These are phyloP conservation scores for Hypoxylon sp. DNA, from an alignment of 2,329 filamentous ascomycete species.

Conservation along the genomic window DNA sequence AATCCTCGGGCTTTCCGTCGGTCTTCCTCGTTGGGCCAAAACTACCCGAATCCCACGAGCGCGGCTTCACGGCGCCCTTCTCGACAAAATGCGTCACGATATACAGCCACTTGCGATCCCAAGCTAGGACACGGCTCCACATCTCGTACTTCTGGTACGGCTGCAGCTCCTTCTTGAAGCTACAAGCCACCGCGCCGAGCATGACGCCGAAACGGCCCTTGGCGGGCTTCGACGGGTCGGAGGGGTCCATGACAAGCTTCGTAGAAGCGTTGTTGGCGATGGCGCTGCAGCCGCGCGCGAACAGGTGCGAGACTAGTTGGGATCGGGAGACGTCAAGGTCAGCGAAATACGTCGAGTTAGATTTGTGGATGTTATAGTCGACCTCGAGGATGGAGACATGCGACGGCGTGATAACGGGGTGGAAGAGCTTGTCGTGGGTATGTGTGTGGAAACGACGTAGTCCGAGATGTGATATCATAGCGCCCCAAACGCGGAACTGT, in stretches of 20 bases:
- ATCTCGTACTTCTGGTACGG: slow-evolving; percentile 80
- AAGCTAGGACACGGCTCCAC: slow-evolving; percentile 78
- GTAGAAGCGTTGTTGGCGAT: slow-evolving; percentile 65
- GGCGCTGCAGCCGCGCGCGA: slow-evolving; percentile 70
- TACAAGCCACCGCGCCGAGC: slow-evolving; percentile 80
- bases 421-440: slow-evolving; percentile 77
- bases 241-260: slow-evolving; percentile 66
- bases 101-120: slow-evolving; percentile 89
- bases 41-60: slow-evolving; percentile 65
- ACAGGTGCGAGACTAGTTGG: slow-evolving; percentile 80
- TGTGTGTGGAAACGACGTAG: slow-evolving; percentile 65
- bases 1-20: slow-evolving; percentile 59
- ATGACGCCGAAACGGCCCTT: slow-evolving; percentile 72
- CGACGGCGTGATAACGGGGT: slow-evolving; percentile 76
- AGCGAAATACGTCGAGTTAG: slow-evolving; percentile 87
- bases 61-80: slow-evolving; percentile 70
- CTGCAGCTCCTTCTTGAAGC: slow-evolving; percentile 80
- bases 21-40: slow-evolving; percentile 58
- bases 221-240: slow-evolving; percentile 62
- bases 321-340: slow-evolving; percentile 88
- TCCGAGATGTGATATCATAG: slow-evolving; percentile 69
- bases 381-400: slow-evolving; percentile 81
- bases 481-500: slow-evolving; percentile 72
- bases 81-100: slow-evolving; percentile 81
- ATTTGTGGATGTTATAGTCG: slow-evolving; percentile 90